Evolutionary conservation across 345 rosid species (phyloP).

Genomic region (Erysimum cheiranthoides): DNA sequence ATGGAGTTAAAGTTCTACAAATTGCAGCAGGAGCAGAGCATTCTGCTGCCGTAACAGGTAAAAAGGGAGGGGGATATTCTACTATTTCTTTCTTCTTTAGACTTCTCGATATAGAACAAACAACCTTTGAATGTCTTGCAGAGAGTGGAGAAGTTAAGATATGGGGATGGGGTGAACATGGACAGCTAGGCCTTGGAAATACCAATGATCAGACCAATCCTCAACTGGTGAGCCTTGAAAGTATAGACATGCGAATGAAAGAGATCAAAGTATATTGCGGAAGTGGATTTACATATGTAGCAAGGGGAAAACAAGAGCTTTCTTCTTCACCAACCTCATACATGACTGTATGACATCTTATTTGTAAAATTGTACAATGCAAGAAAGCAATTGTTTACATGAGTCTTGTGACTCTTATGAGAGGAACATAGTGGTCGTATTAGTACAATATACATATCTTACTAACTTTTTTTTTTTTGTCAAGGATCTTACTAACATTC

Average conservation of each 20-base stretch:
- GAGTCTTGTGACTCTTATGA: constrained; percentile 24
- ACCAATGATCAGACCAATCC: constrained; percentile 65
- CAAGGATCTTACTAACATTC: too few relatives aligned
- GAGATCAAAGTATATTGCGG: constrained; percentile 68
- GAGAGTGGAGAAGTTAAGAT: constrained; percentile 67
- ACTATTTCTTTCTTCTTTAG: background rate
- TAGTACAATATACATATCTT: constrained; percentile 35
- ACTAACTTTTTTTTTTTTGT: constrained; percentile 14
- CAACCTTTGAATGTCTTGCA: constrained; percentile 42
- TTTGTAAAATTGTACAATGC: constrained; percentile 30
- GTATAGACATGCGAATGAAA: constrained; percentile 18
- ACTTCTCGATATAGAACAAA: too few relatives aligned
- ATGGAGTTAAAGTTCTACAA: constrained; percentile 55
- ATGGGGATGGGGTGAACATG: constrained; percentile 99
- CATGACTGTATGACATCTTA: background rate
- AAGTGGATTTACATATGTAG: constrained; percentile 78
- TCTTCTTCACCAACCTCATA: constrained; percentile 16
- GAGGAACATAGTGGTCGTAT: constrained; percentile 14
- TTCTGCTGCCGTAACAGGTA: constrained; percentile 78
- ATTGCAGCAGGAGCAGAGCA: constrained; percentile 94
- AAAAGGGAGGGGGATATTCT: background rate
- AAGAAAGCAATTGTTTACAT: constrained; percentile 30
- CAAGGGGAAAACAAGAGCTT: constrained; percentile 42
- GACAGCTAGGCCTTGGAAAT: constrained; percentile 86
- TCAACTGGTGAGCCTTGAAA: constrained; percentile 49